Percentiles rank a stretch among this genome's conserved stretches.
These are phyloP conservation scores for Chloromonas sp. DNA, from an alignment of 163 green algal species.

Conservation along the genomic window DNA sequence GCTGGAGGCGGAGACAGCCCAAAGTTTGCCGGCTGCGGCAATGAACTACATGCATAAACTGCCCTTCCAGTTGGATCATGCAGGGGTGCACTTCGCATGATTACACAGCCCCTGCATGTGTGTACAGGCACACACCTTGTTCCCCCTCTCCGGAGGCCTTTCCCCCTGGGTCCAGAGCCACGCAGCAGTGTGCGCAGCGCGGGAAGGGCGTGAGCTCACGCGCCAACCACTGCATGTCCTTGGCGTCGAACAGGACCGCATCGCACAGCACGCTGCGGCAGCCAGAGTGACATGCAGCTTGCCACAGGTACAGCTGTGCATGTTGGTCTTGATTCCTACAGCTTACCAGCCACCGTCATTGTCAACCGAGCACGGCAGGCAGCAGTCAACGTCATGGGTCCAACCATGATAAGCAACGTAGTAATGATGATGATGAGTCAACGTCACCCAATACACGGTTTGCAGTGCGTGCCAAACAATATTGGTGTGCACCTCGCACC, in stretches of 20 bases:
- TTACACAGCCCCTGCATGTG: too few species aligned
- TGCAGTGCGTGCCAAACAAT: too few species aligned
- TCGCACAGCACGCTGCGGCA: constrained; percentile 30
- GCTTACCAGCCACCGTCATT: neutral
- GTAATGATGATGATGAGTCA: too few species aligned
- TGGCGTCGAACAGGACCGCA: constrained; percentile 34
- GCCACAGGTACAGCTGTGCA: neutral
- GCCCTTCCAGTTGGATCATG: too few species aligned
- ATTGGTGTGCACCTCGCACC: neutral
- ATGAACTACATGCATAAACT: neutral
- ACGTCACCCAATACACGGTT: too few species aligned
- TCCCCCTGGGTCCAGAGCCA: neutral
- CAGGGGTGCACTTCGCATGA: too few species aligned
- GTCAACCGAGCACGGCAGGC: neutral
- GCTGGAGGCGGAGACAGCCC: neutral
- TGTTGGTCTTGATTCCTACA: neutral
- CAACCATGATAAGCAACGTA: neutral
- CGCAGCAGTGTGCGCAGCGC: constrained; percentile 40
- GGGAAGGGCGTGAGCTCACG: constrained; percentile 38
- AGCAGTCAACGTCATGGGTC: neutral
- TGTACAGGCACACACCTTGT: neutral
- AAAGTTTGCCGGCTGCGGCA: neutral
- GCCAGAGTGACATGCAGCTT: neutral
- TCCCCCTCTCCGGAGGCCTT: neutral
- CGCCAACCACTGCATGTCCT: constrained; percentile 25